These are phyloP conservation scores for Brassica carinata DNA, from an alignment of 345 rosid genomes.

Conservation along the genomic window DNA sequence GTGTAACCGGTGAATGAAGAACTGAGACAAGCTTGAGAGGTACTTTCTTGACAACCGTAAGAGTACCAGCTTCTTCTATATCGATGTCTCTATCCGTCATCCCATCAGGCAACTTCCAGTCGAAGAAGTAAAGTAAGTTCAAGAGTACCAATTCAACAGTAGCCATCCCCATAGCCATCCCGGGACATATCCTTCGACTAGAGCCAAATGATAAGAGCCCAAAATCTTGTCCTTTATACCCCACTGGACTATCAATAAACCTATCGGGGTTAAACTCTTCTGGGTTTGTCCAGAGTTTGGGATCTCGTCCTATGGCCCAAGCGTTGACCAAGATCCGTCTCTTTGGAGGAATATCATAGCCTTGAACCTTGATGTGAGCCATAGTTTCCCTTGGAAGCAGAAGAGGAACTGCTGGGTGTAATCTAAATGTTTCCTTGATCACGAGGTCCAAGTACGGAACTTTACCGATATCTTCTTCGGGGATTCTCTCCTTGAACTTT, in stretches of 20 bases:
- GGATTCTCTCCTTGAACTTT: conserved; percentile 43
- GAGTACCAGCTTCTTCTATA: conserved; percentile 34
- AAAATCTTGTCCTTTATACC: conserved; percentile 49
- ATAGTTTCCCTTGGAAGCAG: too few species aligned
- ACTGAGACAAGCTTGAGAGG: conserved; percentile 36
- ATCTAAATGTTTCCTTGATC: conserved; percentile 42
- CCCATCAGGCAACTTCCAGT: conserved; percentile 46
- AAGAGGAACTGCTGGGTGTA: too few species aligned
- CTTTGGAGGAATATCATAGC: conserved; percentile 22
- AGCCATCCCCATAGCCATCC: conserved; percentile 44
- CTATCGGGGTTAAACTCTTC: conserved; percentile 52
- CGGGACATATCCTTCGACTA: conserved; percentile 57
- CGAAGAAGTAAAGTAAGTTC: conserved; percentile 39
- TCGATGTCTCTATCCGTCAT: conserved; percentile 29
- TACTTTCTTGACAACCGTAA: conserved; percentile 20
- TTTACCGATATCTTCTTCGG: conserved; percentile 37
- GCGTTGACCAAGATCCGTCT: conserved; percentile 44
- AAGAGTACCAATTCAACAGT: conserved; percentile 28
- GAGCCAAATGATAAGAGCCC: conserved; percentile 57
- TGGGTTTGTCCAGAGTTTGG: conserved; percentile 45
- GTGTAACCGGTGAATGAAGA: not conserved
- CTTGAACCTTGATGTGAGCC: too few species aligned
- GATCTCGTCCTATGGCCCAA: conserved; percentile 55
- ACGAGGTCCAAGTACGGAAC: conserved; percentile 44
- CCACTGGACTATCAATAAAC: conserved; percentile 41